phyloP scores from a whole-genome alignment of 1,139 yeast species.

The Taphrina populina region DNA sequence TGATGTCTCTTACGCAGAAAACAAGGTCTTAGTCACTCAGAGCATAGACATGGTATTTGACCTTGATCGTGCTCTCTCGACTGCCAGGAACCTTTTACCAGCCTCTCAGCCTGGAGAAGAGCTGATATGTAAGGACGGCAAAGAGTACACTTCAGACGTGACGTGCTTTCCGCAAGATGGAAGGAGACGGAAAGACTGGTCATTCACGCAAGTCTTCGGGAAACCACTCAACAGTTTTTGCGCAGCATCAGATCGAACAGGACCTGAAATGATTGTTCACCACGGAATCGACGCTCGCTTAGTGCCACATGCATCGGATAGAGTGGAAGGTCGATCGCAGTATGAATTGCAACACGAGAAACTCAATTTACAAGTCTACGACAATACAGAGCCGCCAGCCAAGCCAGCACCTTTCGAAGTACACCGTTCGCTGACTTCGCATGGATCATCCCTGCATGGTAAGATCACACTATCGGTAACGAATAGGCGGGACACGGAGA shows the following conservation, averaged over 20 bases:
- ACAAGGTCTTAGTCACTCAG: slow-evolving; percentile 59
- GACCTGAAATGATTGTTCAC: slow-evolving; percentile 2
- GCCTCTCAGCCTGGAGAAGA: slow-evolving; percentile 59
- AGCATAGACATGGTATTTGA: slow-evolving; percentile 74
- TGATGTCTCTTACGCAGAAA: slow-evolving; percentile 61
- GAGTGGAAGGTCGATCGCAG: not conserved
- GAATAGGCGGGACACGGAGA: slow-evolving; percentile 57
- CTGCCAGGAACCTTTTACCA: slow-evolving; percentile 44
- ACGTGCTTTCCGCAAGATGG: slow-evolving; percentile 76
- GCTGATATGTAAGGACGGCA: slow-evolving; percentile 67
- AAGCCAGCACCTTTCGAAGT: slow-evolving; percentile 65
- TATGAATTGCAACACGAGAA: slow-evolving; percentile 11
- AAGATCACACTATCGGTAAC: slow-evolving; percentile 76
- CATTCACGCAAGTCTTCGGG: slow-evolving; percentile 59
- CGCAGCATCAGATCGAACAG: not conserved
- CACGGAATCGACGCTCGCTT: slow-evolving; percentile 8
- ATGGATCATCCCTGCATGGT: slow-evolving; percentile 49
- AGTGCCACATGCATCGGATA: slow-evolving; percentile 3
- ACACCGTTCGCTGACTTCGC: slow-evolving; percentile 65
- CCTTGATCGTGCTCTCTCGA: slow-evolving; percentile 63
- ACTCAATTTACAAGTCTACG: slow-evolving; percentile 7
- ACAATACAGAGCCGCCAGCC: slow-evolving; percentile 20
- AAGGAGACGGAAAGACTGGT: slow-evolving; percentile 53
- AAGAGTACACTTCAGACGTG: slow-evolving; percentile 56
- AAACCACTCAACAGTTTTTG: slow-evolving; percentile 35